Evolutionary conservation across 306 rosid genomes (phyloP).

Genomic region (Leucaena leucocephala): DNA sequence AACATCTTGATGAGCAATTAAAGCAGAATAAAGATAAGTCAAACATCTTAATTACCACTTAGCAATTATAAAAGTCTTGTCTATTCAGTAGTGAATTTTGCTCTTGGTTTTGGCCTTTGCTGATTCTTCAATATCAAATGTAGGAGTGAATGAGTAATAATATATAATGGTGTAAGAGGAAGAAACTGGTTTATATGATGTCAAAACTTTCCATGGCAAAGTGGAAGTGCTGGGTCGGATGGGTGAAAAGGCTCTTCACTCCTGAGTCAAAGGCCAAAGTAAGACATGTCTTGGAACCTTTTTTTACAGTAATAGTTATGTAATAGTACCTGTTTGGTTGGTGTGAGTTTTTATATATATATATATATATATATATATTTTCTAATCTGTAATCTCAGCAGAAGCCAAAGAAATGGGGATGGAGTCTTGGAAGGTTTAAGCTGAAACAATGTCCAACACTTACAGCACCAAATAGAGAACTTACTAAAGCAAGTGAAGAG

Average conservation of each 20-base stretch:
- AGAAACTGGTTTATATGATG: conserved; percentile 36
- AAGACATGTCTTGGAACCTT: conserved; percentile 28
- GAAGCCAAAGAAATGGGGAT: conserved; percentile 61
- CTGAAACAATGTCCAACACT: conserved; percentile 55
- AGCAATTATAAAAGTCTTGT: conserved; percentile 10
- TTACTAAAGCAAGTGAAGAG: conserved; percentile 66
- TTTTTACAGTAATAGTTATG: neutral
- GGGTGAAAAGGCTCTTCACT: conserved; percentile 63
- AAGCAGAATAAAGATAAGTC: conserved; percentile 17
- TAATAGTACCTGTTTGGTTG: conserved; percentile 16
- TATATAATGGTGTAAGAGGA: conserved; percentile 31
- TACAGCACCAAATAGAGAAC: conserved; percentile 53
- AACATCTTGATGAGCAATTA: neutral
- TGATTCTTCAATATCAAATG: conserved; percentile 21
- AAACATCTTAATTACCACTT: conserved; percentile 6
- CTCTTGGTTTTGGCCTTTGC: conserved; percentile 14
- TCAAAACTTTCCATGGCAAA: conserved; percentile 58
- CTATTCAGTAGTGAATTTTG: conserved; percentile 1
- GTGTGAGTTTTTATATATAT: neutral
- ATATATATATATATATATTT: neutral
- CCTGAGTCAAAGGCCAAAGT: conserved; percentile 58
- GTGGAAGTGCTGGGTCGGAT: conserved; percentile 72
- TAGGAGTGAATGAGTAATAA: conserved; percentile 37
- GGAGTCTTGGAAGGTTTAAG: conserved; percentile 62
- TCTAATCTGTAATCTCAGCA: conserved; percentile 37